phyloP scores from a whole-genome alignment of 208 protist genomes.

The Trypanosoma mega region DNA sequence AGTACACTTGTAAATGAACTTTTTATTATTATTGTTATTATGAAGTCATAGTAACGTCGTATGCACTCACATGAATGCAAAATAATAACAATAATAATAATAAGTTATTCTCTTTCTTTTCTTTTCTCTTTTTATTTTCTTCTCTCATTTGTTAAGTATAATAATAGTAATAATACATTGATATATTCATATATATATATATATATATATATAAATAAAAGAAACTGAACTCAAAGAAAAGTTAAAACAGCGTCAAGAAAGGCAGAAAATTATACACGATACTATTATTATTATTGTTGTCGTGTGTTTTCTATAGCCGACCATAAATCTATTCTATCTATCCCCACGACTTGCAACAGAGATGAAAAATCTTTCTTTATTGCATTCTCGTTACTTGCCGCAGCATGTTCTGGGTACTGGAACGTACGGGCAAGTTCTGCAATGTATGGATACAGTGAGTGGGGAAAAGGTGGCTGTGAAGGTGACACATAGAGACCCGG shows the following conservation, averaged over 20 bases:
- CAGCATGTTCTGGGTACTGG: conserved; percentile 84
- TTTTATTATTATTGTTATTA: conserved; percentile 11
- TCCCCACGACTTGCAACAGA: neutral
- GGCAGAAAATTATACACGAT: neutral
- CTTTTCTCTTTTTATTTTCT: too few relatives aligned
- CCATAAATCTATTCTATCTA: neutral
- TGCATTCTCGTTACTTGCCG: conserved; percentile 59
- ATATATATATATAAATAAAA: too few relatives aligned
- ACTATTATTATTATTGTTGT: conserved; percentile 8
- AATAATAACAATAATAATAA: too few relatives aligned
- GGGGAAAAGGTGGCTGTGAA: conserved; percentile 81
- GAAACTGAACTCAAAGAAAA: too few relatives aligned
- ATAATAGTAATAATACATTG: too few relatives aligned
- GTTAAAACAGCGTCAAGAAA: too few relatives aligned
- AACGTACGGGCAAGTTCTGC: conserved; percentile 91
- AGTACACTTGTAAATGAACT: neutral
- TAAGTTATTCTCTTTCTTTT: too few relatives aligned
- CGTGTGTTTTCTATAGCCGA: neutral
- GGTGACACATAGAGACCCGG: conserved; percentile 70
- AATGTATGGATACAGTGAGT: conserved; percentile 83
- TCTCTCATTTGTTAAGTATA: too few relatives aligned
- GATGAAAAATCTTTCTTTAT: neutral
- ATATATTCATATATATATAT: too few relatives aligned
- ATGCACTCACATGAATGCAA: neutral
- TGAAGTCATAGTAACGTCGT: neutral